Base-by-base conservation (phyloP, 192 early-diverging fungal genomes). In the Ambispora gerdemannii region DNA sequence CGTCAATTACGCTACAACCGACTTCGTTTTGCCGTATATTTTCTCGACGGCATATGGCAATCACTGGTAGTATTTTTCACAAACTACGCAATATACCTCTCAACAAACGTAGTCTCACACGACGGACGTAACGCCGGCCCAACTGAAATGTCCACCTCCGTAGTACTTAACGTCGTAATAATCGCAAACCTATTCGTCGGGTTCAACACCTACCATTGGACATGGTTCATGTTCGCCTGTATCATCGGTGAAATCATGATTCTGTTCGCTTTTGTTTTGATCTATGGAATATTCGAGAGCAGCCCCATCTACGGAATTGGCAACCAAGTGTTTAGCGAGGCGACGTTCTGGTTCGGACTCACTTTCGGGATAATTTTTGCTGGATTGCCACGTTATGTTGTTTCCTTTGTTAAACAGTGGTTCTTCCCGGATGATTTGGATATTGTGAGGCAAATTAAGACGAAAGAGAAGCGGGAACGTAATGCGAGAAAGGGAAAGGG, bases 21-120 rank as follows among this genome's bases (percentile, higher is more conserved):
- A 79, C 82, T 80, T 68, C 84, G 92, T 49, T 99, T 96, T 73
- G 93, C 89, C 81, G 47, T 87, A 58, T 98, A 93, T 74, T 88
- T 95, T 71, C 31, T 90, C 15, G 93, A 99, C 73, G 96, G 90
- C 28, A 77, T 98, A 25, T 99, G 92, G 85, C 95, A 98, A 81
- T 96, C 94, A 3, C 71, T 93, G 11, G 85, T 96, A 13, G 91
- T 91, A 53, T 98, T 86, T 75, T 93, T 92, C 75, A 84, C 84
- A 32, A 89, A 88, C 72, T 84, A 88, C 51, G 73, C 88, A 33
- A 83, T 88, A 47, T 84, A 81, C 66, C 50, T 67, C 22, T 75
- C 84, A 0, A 30, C 27, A 24, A 73, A 75, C 28, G 17, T 80
- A 11, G 24, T 74, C 25, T n/a, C 58, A 31, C 10, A 3, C 1